These are phyloP conservation scores for Phytophthora ohioensis DNA, from an alignment of 352 stramenopile species.

Conservation along the genomic window DNA sequence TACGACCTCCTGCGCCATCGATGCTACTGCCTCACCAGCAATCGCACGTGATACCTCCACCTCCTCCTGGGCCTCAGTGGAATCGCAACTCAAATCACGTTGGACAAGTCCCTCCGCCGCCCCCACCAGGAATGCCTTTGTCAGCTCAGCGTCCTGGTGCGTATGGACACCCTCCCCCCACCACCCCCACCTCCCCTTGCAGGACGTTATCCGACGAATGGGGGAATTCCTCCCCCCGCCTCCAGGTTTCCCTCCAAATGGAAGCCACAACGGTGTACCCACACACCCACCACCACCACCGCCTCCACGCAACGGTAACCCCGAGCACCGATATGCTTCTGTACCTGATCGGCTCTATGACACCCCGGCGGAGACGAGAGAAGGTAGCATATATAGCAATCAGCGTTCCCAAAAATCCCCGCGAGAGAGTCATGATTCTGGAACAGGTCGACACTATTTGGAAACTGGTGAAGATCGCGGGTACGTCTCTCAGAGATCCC, in stretches of 20 bases:
- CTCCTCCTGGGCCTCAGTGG: constrained; percentile 26
- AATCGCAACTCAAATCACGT: constrained; percentile 19
- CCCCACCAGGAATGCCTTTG: constrained; percentile 21
- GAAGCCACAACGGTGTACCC: constrained; percentile 18
- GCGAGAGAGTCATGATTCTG: constrained; percentile 7
- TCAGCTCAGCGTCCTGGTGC: constrained; percentile 22
- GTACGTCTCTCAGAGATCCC: constrained; percentile 19
- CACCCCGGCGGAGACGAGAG: constrained; percentile 20
- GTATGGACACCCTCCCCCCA: constrained; percentile 29
- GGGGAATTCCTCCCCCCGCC: constrained; percentile 30
- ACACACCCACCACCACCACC: constrained; percentile 25
- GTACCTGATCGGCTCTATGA: constrained; percentile 23
- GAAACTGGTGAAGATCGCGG: constrained; percentile 39
- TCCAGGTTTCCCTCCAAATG: constrained; percentile 34
- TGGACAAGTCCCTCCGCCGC: constrained; percentile 21
- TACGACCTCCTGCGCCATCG: neutral
- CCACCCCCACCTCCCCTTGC: constrained; percentile 31
- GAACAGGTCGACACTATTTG: constrained; percentile 12
- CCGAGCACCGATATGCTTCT: constrained; percentile 24
- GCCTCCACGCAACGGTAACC: constrained; percentile 19
- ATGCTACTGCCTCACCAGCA: constrained; percentile 12
- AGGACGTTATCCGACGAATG: constrained; percentile 24
- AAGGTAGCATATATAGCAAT: constrained; percentile 18
- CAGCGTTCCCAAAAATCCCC: constrained; percentile 19
- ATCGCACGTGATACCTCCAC: constrained; percentile 13